Conservation (phyloP, 495 filamentous ascomycete genomes). For the Neohortaea acidophila region DNA sequence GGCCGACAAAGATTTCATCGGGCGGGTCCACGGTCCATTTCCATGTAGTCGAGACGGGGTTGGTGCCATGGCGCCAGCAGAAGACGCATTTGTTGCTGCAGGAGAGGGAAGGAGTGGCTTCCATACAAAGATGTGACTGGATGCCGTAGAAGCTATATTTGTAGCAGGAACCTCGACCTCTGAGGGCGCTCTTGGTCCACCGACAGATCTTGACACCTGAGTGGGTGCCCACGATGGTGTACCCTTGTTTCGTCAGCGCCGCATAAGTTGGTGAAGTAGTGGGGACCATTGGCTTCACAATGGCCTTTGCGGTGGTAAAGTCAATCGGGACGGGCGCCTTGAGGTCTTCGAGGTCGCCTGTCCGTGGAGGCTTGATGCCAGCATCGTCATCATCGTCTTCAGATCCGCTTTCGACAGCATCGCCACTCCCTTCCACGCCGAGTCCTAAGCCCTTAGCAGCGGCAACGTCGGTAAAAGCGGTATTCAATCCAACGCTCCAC, state of each 20-base stretch:
- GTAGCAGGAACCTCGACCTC: slow-evolving; percentile 89
- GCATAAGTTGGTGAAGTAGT: slow-evolving; percentile 73
- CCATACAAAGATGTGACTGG: slow-evolving; percentile 90
- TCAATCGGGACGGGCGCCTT: slow-evolving; percentile 56
- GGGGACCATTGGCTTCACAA: slow-evolving; percentile 63
- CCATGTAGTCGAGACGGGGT: slow-evolving; percentile 92
- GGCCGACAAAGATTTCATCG: slow-evolving; percentile 71
- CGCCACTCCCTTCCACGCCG: slow-evolving; percentile 65
- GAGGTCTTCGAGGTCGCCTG: slow-evolving; percentile 65
- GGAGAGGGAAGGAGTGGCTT: slow-evolving; percentile 84
- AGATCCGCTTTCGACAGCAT: slow-evolving; percentile 68
- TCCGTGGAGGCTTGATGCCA: slow-evolving; percentile 29
- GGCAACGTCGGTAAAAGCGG: slow-evolving; percentile 49
- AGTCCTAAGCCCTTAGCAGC: slow-evolving; percentile 55
- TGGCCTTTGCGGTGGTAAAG: slow-evolving; percentile 52
- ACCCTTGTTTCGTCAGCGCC: slow-evolving; percentile 87
- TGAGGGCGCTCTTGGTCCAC: slow-evolving; percentile 96
- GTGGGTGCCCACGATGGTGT: slow-evolving; percentile 86
- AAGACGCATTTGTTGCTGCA: slow-evolving; percentile 98
- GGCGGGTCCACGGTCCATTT: slow-evolving; percentile 88
- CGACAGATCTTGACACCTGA: slow-evolving; percentile 95
- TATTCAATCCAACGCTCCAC: slow-evolving; percentile 62
- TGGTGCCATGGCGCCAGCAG: slow-evolving; percentile 96
- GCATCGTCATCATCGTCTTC: slow-evolving; percentile 52
- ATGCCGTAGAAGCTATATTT: slow-evolving; percentile 97